Evolutionary conservation across 108 stramenopile genomes (phyloP).

Genomic region (Aurantiochytrium sp.): DNA sequence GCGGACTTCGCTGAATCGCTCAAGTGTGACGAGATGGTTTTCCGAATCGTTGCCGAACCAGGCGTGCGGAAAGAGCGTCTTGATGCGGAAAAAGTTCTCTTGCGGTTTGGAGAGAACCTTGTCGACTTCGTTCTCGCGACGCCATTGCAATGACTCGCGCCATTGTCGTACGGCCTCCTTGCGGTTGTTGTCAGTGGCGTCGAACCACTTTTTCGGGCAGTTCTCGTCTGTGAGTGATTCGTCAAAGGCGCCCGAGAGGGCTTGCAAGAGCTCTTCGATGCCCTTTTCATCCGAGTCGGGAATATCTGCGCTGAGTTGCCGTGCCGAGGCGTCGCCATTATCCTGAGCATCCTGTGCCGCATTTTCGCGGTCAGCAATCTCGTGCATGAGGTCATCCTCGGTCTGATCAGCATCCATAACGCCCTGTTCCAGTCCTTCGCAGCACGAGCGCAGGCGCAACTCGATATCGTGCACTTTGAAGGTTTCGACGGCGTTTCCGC

Average conservation of each 20-base stretch:
- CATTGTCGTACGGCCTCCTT: not conserved
- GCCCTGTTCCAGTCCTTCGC: not conserved
- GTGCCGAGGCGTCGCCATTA: not conserved
- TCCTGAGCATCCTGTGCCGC: not conserved
- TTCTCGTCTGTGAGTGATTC: not conserved
- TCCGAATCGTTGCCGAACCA: not conserved
- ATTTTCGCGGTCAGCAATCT: not conserved
- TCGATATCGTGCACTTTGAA: not conserved
- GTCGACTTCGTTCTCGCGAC: not conserved
- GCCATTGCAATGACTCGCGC: not conserved
- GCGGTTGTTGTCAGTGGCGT: slow-evolving; percentile 7
- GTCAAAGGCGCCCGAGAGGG: not conserved
- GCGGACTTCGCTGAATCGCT: not conserved
- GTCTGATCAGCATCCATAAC: not conserved
- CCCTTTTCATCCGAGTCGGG: not conserved
- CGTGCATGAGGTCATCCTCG: not conserved
- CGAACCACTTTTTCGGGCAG: slow-evolving; percentile 6
- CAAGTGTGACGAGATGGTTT: not conserved
- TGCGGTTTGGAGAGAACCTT: not conserved
- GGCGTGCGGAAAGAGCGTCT: not conserved
- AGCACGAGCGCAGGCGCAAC: not conserved
- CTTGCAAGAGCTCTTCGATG: not conserved
- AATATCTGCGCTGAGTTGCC: not conserved
- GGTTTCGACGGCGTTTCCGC: not conserved
- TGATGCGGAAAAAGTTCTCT: not conserved